Evolutionary conservation across 2,329 filamentous ascomycete genomes (phyloP).

Genomic region (Plenodomus lindquistii): DNA sequence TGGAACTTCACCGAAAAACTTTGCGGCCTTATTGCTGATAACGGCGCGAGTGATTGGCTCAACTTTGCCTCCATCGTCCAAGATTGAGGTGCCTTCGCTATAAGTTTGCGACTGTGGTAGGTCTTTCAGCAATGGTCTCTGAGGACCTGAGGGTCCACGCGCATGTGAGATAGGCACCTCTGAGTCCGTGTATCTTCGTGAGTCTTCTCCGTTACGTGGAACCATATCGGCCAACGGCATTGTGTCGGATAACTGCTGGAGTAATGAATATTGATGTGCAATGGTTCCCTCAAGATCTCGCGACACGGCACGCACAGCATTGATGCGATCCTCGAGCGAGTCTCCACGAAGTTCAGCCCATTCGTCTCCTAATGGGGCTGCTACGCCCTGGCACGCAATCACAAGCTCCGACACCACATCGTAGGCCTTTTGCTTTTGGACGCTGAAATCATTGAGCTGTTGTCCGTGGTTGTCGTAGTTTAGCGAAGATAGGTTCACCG

Average conservation of each 20-base stretch:
- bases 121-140: constrained; percentile 57
- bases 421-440: constrained; percentile 91
- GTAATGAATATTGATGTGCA: constrained; percentile 82
- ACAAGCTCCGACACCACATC: constrained; percentile 91
- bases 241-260: constrained; percentile 85
- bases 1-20: constrained; percentile 58
- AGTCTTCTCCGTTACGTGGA: constrained; percentile 22
- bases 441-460: constrained; percentile 82
- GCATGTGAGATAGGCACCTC: constrained; percentile 36
- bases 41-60: constrained; percentile 45
- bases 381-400: constrained; percentile 86
- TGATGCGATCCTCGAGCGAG: constrained; percentile 82
- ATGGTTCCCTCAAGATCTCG: constrained; percentile 84
- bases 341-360: constrained; percentile 93
- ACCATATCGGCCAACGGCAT: constrained; percentile 55
- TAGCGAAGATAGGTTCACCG: constrained; percentile 82
- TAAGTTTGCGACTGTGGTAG: constrained; percentile 66
- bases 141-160: constrained; percentile 34
- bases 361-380: constrained; percentile 88
- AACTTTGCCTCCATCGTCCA: constrained; percentile 32
- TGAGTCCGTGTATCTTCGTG: constrained; percentile 50
- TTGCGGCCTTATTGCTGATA: constrained; percentile 54
- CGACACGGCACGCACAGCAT: constrained; percentile 75
- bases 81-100: constrained; percentile 55
- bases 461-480: constrained; percentile 80